Percentiles rank a stretch among this genome's conserved stretches.
Conservation (phyloP, 352 stramenopile species). For the Globisporangium nagaii region DNA sequence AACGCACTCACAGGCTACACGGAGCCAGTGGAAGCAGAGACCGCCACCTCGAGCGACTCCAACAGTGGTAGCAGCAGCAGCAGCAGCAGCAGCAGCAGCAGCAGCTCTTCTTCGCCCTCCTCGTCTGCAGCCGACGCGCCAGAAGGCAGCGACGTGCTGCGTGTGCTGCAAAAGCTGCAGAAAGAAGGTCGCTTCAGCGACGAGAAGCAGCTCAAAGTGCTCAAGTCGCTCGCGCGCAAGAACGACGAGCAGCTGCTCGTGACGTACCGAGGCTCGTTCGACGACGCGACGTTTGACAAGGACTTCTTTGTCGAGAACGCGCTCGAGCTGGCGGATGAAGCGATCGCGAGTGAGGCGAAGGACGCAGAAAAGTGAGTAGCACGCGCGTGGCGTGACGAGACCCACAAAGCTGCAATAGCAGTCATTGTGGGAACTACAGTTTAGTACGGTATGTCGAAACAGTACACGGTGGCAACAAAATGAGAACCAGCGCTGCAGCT, state of each 20-base stretch:
- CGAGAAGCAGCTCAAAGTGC: constrained; percentile 62
- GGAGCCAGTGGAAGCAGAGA: constrained; percentile 16
- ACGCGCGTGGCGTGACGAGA: no score
- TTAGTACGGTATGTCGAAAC: no score
- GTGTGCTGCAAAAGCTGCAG: constrained; percentile 68
- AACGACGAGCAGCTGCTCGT: constrained; percentile 73
- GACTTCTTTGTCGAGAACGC: constrained; percentile 83
- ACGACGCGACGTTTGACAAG: constrained; percentile 64
- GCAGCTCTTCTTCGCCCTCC: not conserved
- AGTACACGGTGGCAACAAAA: no score
- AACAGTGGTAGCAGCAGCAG: not conserved
- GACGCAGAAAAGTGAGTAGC: constrained; percentile 7
- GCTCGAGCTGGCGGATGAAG: constrained; percentile 71
- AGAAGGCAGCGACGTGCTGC: constrained; percentile 64
- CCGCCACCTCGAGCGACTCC: not conserved
- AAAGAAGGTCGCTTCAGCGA: constrained; percentile 72
- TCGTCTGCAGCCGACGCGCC: constrained; percentile 2
- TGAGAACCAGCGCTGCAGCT: no score
- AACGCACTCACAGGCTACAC: constrained; percentile 23
- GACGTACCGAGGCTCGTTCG: constrained; percentile 58
- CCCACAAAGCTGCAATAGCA: no score
- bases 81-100: not conserved
- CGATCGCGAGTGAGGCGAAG: constrained; percentile 17
- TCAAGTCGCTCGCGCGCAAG: constrained; percentile 84
- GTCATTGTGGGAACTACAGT: not conserved